Percentiles rank a stretch among this genome's conserved stretches.
These are phyloP conservation scores for Vishniacozyma victoriae DNA, from an alignment of 768 basidiomycete genomes.

Conservation along the genomic window DNA sequence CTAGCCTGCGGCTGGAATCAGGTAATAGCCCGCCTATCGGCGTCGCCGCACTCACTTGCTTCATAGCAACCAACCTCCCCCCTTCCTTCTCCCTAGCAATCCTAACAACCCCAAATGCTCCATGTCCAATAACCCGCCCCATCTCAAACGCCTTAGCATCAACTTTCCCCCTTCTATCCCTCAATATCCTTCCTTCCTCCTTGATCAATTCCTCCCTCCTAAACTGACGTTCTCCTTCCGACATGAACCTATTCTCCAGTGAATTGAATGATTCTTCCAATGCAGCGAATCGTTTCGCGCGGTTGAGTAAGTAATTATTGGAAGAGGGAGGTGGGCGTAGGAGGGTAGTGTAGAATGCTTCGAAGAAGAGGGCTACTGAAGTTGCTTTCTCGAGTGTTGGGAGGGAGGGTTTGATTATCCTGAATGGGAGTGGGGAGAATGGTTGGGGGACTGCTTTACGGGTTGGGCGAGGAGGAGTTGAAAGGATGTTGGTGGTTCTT, in stretches of 20 bases:
- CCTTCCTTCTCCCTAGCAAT: conserved; percentile 76
- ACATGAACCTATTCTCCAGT: conserved; percentile 51
- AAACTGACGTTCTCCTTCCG: conserved; percentile 63
- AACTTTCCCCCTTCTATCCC: conserved; percentile 74
- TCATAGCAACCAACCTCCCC: conserved; percentile 88
- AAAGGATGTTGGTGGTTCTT: not conserved
- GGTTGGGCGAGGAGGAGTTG: too few relatives aligned
- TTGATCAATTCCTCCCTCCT: conserved; percentile 70
- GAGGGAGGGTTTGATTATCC: conserved; percentile 70
- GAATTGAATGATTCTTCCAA: conserved; percentile 75
- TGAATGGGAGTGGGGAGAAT: conserved; percentile 21
- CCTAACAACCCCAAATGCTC: conserved; percentile 93
- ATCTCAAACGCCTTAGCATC: conserved; percentile 78
- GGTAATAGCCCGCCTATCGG: too few relatives aligned
- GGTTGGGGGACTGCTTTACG: not conserved
- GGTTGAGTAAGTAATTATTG: conserved; percentile 70
- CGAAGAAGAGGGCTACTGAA: conserved; percentile 83
- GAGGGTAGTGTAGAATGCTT: conserved; percentile 46
- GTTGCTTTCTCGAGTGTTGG: conserved; percentile 89
- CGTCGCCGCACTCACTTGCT: conserved; percentile 63
- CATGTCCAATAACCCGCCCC: conserved; percentile 91
- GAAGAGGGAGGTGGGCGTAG: conserved; percentile 51
- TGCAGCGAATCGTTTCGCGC: conserved; percentile 74
- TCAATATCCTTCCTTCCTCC: conserved; percentile 85
- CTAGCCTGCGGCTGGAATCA: too few relatives aligned